Evolutionary conservation across 257 asterid genomes (phyloP).

Genomic region (Sherardia arvensis): DNA sequence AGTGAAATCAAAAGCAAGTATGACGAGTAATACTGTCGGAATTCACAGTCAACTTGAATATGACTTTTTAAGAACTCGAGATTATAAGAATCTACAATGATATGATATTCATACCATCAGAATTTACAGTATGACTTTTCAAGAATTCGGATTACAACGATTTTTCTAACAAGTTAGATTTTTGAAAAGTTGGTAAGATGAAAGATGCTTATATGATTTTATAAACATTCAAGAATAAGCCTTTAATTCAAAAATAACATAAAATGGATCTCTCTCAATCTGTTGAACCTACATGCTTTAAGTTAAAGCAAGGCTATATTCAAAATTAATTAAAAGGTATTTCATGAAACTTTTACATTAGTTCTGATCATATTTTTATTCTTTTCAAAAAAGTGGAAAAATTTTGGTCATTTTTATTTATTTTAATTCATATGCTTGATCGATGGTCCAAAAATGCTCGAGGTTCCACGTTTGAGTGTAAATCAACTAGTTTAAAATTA

Average conservation of each 20-base stretch:
- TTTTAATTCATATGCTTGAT: neutral
- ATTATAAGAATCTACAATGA: too few species aligned
- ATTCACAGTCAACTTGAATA: too few species aligned
- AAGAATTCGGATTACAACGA: too few species aligned
- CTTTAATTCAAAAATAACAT: constrained; percentile 18
- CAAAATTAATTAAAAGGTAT: constrained; percentile 9
- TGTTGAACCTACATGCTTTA: constrained; percentile 18
- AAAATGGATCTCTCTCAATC: neutral
- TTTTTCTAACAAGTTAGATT: neutral
- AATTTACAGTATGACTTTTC: too few species aligned
- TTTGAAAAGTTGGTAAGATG: constrained; percentile 1
- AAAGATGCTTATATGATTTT: neutral
- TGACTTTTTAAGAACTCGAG: too few species aligned
- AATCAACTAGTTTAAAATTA: too few species aligned
- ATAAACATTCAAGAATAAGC: neutral
- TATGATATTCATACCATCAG: too few species aligned
- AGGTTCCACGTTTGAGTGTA: neutral
- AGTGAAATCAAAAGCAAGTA: too few species aligned
- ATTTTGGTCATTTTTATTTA: neutral
- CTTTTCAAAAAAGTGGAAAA: neutral
- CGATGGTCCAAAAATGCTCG: neutral
- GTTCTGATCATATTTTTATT: neutral
- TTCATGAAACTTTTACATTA: neutral
- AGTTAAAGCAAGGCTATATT: constrained; percentile 18
- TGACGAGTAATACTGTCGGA: too few species aligned